A percentile compares a stretch with the other conserved stretches of the same genome.
Evolutionary conservation across 2,329 filamentous ascomycete genomes (phyloP).

Genomic region (Endocalyx cinctus): DNA sequence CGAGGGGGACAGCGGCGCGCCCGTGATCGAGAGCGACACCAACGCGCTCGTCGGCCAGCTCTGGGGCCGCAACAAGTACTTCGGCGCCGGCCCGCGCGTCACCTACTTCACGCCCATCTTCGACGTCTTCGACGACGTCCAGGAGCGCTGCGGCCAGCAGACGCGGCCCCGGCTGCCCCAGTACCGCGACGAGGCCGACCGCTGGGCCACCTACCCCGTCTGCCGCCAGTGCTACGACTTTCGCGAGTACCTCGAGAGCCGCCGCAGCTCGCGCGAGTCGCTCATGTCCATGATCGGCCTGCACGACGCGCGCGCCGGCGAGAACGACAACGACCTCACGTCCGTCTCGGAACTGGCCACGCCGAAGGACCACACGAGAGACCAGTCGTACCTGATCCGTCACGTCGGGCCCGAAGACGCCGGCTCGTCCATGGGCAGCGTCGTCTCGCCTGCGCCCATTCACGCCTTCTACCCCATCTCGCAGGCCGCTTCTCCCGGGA

Average conservation of each 20-base stretch:
- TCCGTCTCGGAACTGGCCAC: slow-evolving; percentile 40
- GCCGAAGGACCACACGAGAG: slow-evolving; percentile 23
- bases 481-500: slow-evolving; percentile 25
- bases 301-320: slow-evolving; percentile 18
- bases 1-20: slow-evolving; percentile 40
- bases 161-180: slow-evolving; percentile 36
- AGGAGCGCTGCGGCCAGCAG: slow-evolving; percentile 37
- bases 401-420: slow-evolving; percentile 31
- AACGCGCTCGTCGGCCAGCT: slow-evolving; percentile 37
- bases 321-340: slow-evolving; percentile 34
- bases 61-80: slow-evolving; percentile 41
- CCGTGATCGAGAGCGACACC: slow-evolving; percentile 36
- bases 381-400: slow-evolving; percentile 26
- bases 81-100: slow-evolving; percentile 34
- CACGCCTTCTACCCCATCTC: slow-evolving; percentile 20
- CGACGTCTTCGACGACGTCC: slow-evolving; percentile 42
- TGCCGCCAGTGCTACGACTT: slow-evolving; percentile 39
- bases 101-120: slow-evolving; percentile 41
- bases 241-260: slow-evolving; percentile 35
- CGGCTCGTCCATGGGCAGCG: slow-evolving; percentile 27
- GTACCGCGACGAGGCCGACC: slow-evolving; percentile 35
- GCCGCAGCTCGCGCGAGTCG: slow-evolving; percentile 37
- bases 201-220: slow-evolving; percentile 34
- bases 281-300: slow-evolving; percentile 37
- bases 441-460: slow-evolving; percentile 22